Conservation (phyloP, 176 grass and related monocot genomes). For the Oryza glumipatula region DNA sequence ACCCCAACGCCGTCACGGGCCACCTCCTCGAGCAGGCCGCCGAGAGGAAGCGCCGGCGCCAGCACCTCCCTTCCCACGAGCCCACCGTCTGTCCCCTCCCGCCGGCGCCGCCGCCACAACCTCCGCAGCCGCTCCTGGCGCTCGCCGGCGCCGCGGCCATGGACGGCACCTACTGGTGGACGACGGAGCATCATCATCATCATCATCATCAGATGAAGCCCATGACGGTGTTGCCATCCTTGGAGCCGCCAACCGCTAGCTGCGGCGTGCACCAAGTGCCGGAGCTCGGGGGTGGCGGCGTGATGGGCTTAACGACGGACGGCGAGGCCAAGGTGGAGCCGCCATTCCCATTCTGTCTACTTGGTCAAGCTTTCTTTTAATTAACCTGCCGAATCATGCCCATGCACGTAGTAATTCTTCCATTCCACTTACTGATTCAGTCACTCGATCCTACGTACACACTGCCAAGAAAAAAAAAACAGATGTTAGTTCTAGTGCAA, state of each 20-base stretch:
- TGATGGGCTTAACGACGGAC: conserved; percentile 27
- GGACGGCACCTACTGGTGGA: conserved; percentile 31
- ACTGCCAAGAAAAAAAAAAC: neutral
- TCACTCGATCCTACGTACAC: neutral
- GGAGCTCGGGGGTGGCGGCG: conserved; percentile 26
- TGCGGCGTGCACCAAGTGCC: conserved; percentile 37
- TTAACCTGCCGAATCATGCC: conserved; percentile 19
- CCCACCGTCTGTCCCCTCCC: neutral
- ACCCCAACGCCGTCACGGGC: conserved; percentile 50
- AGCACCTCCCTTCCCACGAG: neutral
- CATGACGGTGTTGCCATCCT: neutral
- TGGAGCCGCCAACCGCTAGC: conserved; percentile 13
- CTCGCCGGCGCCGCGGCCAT: conserved; percentile 8
- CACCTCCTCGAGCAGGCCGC: conserved; percentile 43
- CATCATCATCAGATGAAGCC: conserved; percentile 32
- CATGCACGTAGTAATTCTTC: conserved; percentile 11
- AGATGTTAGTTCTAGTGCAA: conserved; percentile 14
- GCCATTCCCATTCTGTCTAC: conserved; percentile 70
- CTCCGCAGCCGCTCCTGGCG: neutral
- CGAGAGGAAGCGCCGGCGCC: conserved; percentile 51
- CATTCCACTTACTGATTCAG: conserved; percentile 9
- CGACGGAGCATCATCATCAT: conserved; percentile 5
- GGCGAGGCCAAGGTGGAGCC: conserved; percentile 21
- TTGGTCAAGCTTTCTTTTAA: conserved; percentile 65
- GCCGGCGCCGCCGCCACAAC: neutral